Conservation (phyloP, 73 alveolate genomes). For the Blepharisma japonicum region DNA sequence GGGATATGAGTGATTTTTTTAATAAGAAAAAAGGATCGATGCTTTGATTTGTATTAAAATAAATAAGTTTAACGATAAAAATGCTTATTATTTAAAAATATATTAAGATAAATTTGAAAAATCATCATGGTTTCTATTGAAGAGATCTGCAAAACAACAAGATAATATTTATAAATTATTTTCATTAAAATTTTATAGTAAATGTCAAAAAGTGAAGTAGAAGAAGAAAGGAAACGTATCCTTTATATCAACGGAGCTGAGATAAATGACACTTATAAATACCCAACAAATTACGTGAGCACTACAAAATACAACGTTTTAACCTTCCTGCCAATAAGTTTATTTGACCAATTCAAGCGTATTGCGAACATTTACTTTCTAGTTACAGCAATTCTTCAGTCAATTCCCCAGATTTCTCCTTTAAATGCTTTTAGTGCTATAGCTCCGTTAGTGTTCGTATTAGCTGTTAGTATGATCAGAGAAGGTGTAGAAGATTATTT, state of each 20-base stretch:
- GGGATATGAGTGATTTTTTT: no score
- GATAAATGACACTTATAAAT: background rate
- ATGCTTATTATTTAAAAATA: no score
- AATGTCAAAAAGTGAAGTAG: background rate
- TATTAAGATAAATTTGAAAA: no score
- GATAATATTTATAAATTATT: no score
- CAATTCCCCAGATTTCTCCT: conserved; percentile 77
- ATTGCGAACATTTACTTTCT: conserved; percentile 79
- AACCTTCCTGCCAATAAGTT: conserved; percentile 67
- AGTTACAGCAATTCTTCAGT: conserved; percentile 62
- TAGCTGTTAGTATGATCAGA: conserved; percentile 75
- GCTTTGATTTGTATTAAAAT: no score
- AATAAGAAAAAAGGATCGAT: no score
- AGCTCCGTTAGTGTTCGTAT: conserved; percentile 62
- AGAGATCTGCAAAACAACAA: no score
- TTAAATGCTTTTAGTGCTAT: conserved; percentile 59
- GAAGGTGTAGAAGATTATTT: conserved; percentile 91
- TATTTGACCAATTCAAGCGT: conserved; percentile 63
- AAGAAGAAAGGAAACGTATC: background rate
- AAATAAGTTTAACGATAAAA: no score
- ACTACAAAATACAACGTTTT: conserved; percentile 75
- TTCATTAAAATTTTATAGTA: no score
- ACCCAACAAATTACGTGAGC: conserved; percentile 53
- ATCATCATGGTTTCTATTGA: no score
- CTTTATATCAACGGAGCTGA: conserved; percentile 10